Conservation (phyloP, 106 monocot species). For the Dioscorea zingiberensis region DNA sequence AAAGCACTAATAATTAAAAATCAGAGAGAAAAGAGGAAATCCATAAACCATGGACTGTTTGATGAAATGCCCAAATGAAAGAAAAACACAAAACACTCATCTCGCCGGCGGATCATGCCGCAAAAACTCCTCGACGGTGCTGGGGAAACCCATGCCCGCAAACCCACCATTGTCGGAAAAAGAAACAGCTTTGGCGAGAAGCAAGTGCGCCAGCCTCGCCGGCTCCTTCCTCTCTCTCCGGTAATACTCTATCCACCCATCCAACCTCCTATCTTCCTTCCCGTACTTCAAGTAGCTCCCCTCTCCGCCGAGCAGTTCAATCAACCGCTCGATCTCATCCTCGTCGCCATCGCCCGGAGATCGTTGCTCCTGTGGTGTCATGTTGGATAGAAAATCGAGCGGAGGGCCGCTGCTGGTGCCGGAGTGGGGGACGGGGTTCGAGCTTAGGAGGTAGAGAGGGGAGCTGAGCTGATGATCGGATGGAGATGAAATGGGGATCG, state of each 20-base stretch:
- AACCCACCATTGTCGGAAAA: not conserved
- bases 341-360: not conserved
- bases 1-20: too few relatives aligned
- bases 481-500: not conserved
- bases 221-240: conserved; percentile 21
- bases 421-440: not conserved
- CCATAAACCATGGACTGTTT: too few relatives aligned
- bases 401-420: conserved; percentile 13
- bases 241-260: conserved; percentile 40
- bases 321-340: conserved; percentile 27
- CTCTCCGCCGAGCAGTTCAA: conserved; percentile 36
- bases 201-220: conserved; percentile 45
- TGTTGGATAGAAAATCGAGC: conserved; percentile 21
- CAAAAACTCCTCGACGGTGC: conserved; percentile 20
- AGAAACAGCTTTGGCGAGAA: conserved; percentile 28
- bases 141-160: conserved; percentile 12
- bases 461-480: not conserved
- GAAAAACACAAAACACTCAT: not conserved
- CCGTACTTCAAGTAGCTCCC: conserved; percentile 29
- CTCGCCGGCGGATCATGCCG: conserved; percentile 12
- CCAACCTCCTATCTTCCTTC: conserved; percentile 32
- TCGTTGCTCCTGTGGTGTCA: not conserved
- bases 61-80: not conserved
- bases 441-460: conserved; percentile 7
- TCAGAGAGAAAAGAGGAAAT: too few relatives aligned